Conservation (phyloP, 345 rosid genomes). For the Reutealis trisperma region DNA sequence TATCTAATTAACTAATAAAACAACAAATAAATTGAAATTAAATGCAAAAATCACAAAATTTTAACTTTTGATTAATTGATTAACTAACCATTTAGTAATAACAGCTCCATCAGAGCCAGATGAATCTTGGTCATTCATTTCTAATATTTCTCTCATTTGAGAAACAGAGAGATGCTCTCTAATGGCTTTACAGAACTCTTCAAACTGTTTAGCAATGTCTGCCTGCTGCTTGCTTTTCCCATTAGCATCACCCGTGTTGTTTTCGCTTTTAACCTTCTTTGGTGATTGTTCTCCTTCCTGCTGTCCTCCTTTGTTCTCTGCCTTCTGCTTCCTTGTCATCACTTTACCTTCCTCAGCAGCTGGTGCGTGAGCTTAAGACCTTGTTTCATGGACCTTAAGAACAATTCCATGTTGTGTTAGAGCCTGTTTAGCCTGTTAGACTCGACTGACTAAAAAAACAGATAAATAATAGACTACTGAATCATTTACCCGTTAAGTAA, state of each 20-base stretch:
- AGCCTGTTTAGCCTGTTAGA: too few relatives aligned
- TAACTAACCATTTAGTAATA: slow-evolving; percentile 42
- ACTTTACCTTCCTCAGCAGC: slow-evolving; percentile 61
- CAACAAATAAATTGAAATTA: neutral
- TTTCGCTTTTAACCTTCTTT: slow-evolving; percentile 54
- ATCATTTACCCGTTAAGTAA: too few relatives aligned
- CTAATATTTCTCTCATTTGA: slow-evolving; percentile 64
- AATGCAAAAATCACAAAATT: neutral
- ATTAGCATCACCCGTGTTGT: slow-evolving; percentile 15
- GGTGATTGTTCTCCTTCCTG: slow-evolving; percentile 59
- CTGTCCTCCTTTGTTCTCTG: slow-evolving; percentile 46
- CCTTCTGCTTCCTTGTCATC: slow-evolving; percentile 80
- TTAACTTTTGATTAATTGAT: neutral
- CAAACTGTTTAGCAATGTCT: slow-evolving; percentile 42
- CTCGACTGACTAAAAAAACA: too few relatives aligned
- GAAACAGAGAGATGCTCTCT: slow-evolving; percentile 52
- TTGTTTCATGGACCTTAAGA: slow-evolving; percentile 67
- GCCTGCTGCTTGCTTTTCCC: slow-evolving; percentile 28
- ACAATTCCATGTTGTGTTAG: neutral
- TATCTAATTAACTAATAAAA: neutral
- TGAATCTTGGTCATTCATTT: slow-evolving; percentile 59
- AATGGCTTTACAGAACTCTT: slow-evolving; percentile 51
- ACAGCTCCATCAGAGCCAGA: slow-evolving; percentile 46
- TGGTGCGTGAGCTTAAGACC: slow-evolving; percentile 55
- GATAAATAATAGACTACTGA: too few relatives aligned